Base-by-base conservation (phyloP, 2,329 filamentous ascomycete species). In the Talaromyces sp. region DNA sequence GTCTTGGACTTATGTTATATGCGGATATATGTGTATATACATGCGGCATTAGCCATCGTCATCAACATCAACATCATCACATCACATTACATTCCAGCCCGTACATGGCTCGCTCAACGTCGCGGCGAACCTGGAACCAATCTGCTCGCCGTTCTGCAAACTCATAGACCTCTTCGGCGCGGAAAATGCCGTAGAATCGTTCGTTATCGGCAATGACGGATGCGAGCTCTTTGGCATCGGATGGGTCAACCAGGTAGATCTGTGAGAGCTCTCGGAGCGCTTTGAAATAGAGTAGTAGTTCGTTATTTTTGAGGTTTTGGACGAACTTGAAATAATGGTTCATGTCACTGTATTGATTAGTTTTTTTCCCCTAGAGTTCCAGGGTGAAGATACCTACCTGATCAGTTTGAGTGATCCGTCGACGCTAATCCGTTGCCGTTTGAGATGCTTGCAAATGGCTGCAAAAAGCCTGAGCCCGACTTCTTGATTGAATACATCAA, bases 401-500 rank as follows among this genome's bases (percentile, higher is more conserved):
- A 99, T 98, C 68, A 99, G 86, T 76, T 90, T 93, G 74, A 98
- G 87, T 22, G 95, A 92, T 64, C 95, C 95, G 67, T 92, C 89
- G 31, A 92, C 91, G 75, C 90, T 94, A 78, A 99, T 87, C 64
- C 95, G 89, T 82, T 98, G 95, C 10, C 94, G 90, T 82, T 99
- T 99, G 70, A 99, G 85, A 79, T 99, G 95, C 80, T 99, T 99
- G 84, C 94, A 97, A 60, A 99, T 83, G 19, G 92, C 90, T 22
- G 90, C 88, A 79, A 98, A 99, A 61, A 99, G 85, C 31, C 95
- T 90, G 68, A 97, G 85, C 0, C 95, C 95, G 31, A 99, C 94
- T 80, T 99, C 95, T 78, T 95, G 92, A 77, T 97, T 97, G 83
- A 99, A 99, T 14, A 99, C 95, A 74, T 99, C 95, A 31, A 99